Percentiles rank a stretch among this genome's conserved stretches.
Conservation (phyloP, 2,329 filamentous ascomycete genomes). For the Calonectria montana region DNA sequence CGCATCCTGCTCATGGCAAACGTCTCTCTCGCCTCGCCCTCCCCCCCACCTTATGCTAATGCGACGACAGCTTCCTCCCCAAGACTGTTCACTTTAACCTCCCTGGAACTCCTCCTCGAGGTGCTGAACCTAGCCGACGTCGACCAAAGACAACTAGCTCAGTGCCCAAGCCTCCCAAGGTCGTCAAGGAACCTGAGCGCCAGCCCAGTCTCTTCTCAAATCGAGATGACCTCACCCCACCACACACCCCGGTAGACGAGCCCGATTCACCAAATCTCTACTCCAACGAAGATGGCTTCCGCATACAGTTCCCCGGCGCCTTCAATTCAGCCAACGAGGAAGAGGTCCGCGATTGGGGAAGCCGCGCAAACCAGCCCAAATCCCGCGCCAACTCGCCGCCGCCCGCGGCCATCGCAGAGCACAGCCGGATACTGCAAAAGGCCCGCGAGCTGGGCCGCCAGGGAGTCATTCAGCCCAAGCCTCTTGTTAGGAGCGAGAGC, state of each 20-base stretch:
- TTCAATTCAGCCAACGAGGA: slow-evolving; percentile 77
- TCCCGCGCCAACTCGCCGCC: slow-evolving; percentile 80
- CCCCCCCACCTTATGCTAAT: slow-evolving; percentile 24
- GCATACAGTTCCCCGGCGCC: slow-evolving; percentile 65
- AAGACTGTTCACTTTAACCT: slow-evolving; percentile 91
- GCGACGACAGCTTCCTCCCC: slow-evolving; percentile 78
- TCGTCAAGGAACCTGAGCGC: slow-evolving; percentile 40
- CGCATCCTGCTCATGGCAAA: slow-evolving; percentile 22
- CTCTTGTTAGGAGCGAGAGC: slow-evolving; percentile 67
- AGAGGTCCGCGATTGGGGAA: slow-evolving; percentile 82
- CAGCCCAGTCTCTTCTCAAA: slow-evolving; percentile 66
- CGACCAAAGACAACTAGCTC: slow-evolving; percentile 42
- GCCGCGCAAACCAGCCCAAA: slow-evolving; percentile 79
- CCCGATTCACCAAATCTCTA: slow-evolving; percentile 60
- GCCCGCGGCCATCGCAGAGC: slow-evolving; percentile 80
- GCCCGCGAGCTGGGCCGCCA: slow-evolving; percentile 68
- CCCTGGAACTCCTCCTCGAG: slow-evolving; percentile 61
- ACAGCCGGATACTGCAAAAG: slow-evolving; percentile 67
- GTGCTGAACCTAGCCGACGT: slow-evolving; percentile 46
- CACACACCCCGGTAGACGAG: slow-evolving; percentile 64
- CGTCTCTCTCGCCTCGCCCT: slow-evolving; percentile 20
- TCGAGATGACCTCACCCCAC: slow-evolving; percentile 62
- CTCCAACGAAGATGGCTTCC: slow-evolving; percentile 67
- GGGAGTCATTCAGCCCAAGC: slow-evolving; percentile 67
- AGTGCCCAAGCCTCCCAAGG: slow-evolving; percentile 17